Evolutionary conservation across 2,329 filamentous ascomycete genomes (phyloP), one percentile per base, ranked within the genome.

Genomic region (Pseudodiploospora longispora): DNA sequence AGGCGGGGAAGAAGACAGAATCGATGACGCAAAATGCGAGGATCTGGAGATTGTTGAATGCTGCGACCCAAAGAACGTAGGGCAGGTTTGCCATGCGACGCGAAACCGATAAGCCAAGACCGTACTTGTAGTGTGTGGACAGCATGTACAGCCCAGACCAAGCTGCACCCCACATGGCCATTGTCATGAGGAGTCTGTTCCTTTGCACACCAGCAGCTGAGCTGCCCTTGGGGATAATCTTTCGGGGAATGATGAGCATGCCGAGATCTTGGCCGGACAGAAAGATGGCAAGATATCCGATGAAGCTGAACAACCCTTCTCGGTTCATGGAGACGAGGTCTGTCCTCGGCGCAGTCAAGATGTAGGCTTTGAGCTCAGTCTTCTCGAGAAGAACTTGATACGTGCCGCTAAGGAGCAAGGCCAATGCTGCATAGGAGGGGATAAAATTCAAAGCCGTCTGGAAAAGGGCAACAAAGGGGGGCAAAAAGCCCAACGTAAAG

Each of bases 281-380:
- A 64, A 96, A 98, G 47, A 98, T 96, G 38, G 91, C 85, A 38
- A 98, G 76, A 60, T 98, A 98, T 4, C 93, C 93, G 40, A 87
- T 67, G 63, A 97, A 95, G 43, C 89, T 95, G 63, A 91, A 95
- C n/a, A 98, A 75, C 0, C 93, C 93, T 63, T 98, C 93, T 28
- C 91, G 78, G 60, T 98, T 98, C 72, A 89, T 86, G 2, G 87
- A 91, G 5, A 98, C 63, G 10, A 95, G 69, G 55, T 89, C 79
- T 0, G 75, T 80, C 4, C 93, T 81, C 5, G 87, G 87, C 1
- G 87, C 89, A 6, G 85, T 80, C 27, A 98, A 74, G 49, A 97
- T 84, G 60, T 82, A 97, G 6, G 78, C 76, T 57, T 93, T 89
- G 30, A 97, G 74, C n/a, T 71, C 66, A 1, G 88, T 94, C 44